Conservation (phyloP, 352 stramenopile genomes). For the Phytophthora pinifolia region DNA sequence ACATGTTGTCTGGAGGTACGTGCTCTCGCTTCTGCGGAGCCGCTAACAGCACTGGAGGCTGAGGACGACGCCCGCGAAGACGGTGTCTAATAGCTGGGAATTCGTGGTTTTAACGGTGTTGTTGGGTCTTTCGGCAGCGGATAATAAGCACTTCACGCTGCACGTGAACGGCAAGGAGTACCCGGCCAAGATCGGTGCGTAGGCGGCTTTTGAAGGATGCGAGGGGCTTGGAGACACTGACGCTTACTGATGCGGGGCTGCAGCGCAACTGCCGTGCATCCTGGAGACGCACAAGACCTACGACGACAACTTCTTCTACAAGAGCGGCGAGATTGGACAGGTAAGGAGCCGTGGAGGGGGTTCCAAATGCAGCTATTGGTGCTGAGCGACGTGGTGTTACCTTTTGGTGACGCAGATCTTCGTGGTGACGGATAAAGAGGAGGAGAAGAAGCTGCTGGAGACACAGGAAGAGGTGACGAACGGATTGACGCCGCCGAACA, state of each 20-base stretch:
- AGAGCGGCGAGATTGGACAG: constrained; percentile 86
- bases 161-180: constrained; percentile 78
- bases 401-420: constrained; percentile 63
- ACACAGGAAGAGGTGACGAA: constrained; percentile 63
- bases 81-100: neutral
- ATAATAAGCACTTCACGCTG: constrained; percentile 88
- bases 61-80: constrained; percentile 11
- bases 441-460: constrained; percentile 67
- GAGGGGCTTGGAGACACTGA: neutral
- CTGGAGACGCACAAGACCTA: constrained; percentile 91
- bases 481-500: constrained; percentile 83
- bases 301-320: constrained; percentile 89
- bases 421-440: constrained; percentile 77
- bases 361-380: neutral
- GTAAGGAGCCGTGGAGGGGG: constrained; percentile 18
- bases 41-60: neutral
- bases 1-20: constrained; percentile 78
- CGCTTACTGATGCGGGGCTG: constrained; percentile 1
- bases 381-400: neutral
- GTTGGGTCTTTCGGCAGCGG: constrained; percentile 39
- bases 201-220: neutral
- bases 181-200: constrained; percentile 73
- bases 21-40: neutral
- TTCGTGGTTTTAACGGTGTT: constrained; percentile 10
- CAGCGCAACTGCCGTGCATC: constrained; percentile 85